These are phyloP conservation scores for Rhynchosporium secalis DNA, from an alignment of 2,329 filamentous ascomycete species.

Conservation along the genomic window DNA sequence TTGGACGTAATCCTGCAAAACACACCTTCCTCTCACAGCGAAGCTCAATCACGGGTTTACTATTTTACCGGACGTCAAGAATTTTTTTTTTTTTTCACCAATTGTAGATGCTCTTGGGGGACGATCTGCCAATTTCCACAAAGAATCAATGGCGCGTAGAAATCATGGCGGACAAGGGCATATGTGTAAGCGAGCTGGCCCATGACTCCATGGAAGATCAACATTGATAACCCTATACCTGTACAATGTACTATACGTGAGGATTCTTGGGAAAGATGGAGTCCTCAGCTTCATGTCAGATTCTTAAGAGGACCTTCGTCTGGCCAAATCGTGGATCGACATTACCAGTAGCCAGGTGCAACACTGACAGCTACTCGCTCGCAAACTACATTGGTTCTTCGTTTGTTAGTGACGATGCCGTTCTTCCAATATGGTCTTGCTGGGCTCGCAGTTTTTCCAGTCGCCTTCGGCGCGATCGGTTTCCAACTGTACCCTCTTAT, in stretches of 20 bases:
- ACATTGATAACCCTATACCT: background rate
- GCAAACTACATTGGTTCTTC: background rate
- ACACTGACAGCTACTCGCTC: background rate
- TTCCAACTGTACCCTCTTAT: conserved; percentile 1
- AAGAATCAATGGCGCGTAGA: background rate
- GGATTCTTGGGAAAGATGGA: background rate
- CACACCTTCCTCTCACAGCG: background rate
- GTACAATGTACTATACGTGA: background rate
- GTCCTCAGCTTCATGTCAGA: background rate
- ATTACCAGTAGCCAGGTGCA: background rate
- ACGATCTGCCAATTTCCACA: background rate
- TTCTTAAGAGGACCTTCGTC: background rate
- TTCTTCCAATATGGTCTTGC: background rate
- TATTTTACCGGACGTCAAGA: background rate
- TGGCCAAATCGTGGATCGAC: background rate
- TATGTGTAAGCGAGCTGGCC: background rate
- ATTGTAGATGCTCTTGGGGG: background rate
- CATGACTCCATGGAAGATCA: background rate
- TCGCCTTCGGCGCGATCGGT: background rate
- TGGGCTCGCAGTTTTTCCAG: background rate
- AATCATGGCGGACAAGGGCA: background rate
- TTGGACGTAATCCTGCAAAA: background rate
- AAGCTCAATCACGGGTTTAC: background rate
- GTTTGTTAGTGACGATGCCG: background rate
- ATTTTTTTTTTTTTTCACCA: background rate